Evolutionary conservation across 2,329 filamentous ascomycete genomes (phyloP).

Genomic region (Cytospora piceicola): DNA sequence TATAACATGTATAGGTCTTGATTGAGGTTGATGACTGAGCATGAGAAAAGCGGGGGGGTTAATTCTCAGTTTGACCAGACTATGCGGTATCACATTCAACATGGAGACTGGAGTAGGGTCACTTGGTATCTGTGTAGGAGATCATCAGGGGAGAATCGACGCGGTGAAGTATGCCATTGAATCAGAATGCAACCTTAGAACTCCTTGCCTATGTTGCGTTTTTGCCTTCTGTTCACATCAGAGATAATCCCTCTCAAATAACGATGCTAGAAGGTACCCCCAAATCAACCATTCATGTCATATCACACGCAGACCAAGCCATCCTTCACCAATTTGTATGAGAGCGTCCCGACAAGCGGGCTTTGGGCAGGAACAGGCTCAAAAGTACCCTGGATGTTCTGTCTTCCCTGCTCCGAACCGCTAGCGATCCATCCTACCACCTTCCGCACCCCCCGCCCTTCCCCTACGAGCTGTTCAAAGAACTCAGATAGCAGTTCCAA

Average conservation of each 20-base stretch:
- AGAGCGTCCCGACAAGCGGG: not conserved
- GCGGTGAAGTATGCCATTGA: constrained; percentile 5
- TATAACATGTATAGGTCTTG: too few species aligned
- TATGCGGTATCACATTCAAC: too few species aligned
- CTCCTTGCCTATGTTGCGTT: constrained; percentile 15
- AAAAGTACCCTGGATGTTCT: not conserved
- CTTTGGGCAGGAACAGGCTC: not conserved
- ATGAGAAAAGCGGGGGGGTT: too few species aligned
- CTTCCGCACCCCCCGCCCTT: not conserved
- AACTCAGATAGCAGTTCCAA: constrained; percentile 69
- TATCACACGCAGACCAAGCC: not conserved
- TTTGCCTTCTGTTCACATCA: constrained; percentile 8
- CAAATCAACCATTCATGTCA: not conserved
- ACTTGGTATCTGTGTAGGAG: too few species aligned
- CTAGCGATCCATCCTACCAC: not conserved
- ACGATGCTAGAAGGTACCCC: constrained; percentile 11
- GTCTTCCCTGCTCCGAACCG: not conserved
- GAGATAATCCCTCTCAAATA: not conserved
- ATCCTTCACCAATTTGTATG: not conserved
- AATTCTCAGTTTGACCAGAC: too few species aligned
- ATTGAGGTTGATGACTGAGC: too few species aligned
- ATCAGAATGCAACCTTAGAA: constrained; percentile 12
- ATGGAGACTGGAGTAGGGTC: too few species aligned
- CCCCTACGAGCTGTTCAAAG: constrained; percentile 54
- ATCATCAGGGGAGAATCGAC: too few species aligned